These are phyloP conservation scores for Quercus aquifolioides DNA, from an alignment of 306 rosid genomes.

Conservation along the genomic window DNA sequence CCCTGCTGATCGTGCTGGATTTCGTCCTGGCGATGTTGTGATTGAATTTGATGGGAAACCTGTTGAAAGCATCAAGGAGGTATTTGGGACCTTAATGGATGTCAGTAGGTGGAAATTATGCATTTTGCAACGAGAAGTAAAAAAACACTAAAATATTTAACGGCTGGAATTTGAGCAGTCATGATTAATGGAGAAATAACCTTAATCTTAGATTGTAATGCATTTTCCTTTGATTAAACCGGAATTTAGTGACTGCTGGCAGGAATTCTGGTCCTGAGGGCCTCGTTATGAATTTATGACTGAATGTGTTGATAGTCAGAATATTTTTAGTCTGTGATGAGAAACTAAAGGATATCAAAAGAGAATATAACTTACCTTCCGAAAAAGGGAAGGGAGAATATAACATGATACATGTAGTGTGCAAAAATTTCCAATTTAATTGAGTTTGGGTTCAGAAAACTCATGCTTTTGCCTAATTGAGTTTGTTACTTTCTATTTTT, in stretches of 20 bases:
- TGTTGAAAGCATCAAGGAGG: conserved; percentile 69
- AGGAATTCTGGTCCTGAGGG: no score
- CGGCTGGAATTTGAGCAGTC: not conserved
- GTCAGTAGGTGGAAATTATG: not conserved
- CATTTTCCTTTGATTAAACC: not conserved
- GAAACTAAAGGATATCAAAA: not conserved
- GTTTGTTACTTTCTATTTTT: not conserved
- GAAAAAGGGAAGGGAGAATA: not conserved
- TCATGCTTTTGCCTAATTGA: not conserved
- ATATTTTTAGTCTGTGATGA: not conserved
- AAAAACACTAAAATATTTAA: not conserved
- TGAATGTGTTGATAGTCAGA: not conserved
- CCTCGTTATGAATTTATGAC: not conserved
- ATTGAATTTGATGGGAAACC: conserved; percentile 77
- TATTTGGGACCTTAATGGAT: conserved; percentile 21
- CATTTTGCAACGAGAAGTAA: not conserved
- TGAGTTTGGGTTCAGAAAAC: not conserved
- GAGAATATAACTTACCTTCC: not conserved
- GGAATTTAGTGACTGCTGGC: not conserved
- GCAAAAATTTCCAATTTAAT: not conserved
- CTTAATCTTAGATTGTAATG: not conserved
- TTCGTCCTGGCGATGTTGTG: conserved; percentile 76
- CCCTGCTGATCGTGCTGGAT: conserved; percentile 82
- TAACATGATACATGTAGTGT: not conserved
- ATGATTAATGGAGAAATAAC: not conserved